Percentiles rank a stretch among this genome's conserved stretches.
Conservation (phyloP, 352 stramenopile species). For the Phytophthora niederhauseri region DNA sequence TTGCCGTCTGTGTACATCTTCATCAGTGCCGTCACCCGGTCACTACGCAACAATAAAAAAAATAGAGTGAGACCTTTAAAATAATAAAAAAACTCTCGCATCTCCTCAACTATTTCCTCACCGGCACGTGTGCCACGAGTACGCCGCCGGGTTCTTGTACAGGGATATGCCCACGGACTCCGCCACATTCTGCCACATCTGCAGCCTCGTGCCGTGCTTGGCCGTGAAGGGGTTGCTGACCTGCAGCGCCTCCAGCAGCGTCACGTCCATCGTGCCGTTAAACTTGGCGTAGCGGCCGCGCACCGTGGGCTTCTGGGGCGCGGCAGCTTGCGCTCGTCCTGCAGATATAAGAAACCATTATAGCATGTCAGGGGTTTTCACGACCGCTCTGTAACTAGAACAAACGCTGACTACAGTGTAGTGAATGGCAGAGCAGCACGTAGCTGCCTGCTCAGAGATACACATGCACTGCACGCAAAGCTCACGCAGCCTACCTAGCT, state of each 20-base stretch:
- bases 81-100: neutral
- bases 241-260: conserved; percentile 76
- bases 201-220: conserved; percentile 82
- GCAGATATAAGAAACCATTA: neutral
- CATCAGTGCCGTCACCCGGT: conserved; percentile 78
- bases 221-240: conserved; percentile 79
- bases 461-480: neutral
- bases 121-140: conserved; percentile 86
- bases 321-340: conserved; percentile 3
- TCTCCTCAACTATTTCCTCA: conserved; percentile 24
- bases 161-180: conserved; percentile 62
- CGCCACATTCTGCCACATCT: conserved; percentile 82
- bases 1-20: conserved; percentile 83
- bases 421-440: neutral
- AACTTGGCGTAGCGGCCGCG: conserved; percentile 85
- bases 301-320: conserved; percentile 39
- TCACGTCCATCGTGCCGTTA: conserved; percentile 75
- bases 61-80: conserved; percentile 7
- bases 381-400: conserved; percentile 21
- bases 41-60: conserved; percentile 35
- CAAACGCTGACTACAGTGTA: neutral
- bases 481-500: conserved; percentile 32
- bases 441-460: neutral
- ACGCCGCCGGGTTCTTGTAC: conserved; percentile 72
- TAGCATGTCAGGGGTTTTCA: neutral